Conservation (phyloP, 2,329 filamentous ascomycete species). For the Cadophora gregata region DNA sequence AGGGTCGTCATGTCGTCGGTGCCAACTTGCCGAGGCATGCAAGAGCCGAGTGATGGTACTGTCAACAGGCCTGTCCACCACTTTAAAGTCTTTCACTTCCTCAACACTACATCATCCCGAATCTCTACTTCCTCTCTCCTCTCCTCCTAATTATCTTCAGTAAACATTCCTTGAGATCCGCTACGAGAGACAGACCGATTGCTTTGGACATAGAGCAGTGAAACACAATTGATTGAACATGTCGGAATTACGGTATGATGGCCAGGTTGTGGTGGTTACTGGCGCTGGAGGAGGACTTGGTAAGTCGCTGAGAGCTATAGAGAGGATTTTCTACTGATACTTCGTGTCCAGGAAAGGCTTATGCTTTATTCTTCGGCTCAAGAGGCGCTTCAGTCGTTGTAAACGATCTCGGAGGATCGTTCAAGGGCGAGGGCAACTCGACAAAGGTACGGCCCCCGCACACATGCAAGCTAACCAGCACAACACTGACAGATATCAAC, state of each 20-base stretch:
- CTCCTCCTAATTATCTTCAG: constrained; percentile 18
- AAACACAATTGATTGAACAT: constrained; percentile 47
- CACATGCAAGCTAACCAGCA: constrained; percentile 7
- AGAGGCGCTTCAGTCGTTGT: constrained; percentile 94
- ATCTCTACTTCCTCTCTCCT: constrained; percentile 7
- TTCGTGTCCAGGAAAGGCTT: constrained; percentile 72
- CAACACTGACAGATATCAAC: constrained; percentile 22
- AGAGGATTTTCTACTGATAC: not conserved
- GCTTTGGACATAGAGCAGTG: constrained; percentile 11
- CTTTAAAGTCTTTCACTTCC: not conserved
- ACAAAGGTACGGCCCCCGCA: constrained; percentile 68
- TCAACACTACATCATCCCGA: constrained; percentile 6
- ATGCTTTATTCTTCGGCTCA: constrained; percentile 86
- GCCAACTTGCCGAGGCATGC: constrained; percentile 25
- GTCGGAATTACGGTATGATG: constrained; percentile 77
- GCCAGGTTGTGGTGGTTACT: constrained; percentile 87
- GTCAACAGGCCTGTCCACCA: constrained; percentile 8
- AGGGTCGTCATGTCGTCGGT: not conserved
- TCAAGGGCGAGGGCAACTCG: constrained; percentile 89
- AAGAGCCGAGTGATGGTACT: constrained; percentile 15
- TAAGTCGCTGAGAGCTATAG: not conserved
- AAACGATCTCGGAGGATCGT: constrained; percentile 92
- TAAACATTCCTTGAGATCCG: constrained; percentile 9
- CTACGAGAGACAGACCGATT: constrained; percentile 17
- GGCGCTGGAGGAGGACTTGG: constrained; percentile 81